phyloP scores from a whole-genome alignment of 805 yeast genomes.

The Yamadazyma ubonensis region DNA sequence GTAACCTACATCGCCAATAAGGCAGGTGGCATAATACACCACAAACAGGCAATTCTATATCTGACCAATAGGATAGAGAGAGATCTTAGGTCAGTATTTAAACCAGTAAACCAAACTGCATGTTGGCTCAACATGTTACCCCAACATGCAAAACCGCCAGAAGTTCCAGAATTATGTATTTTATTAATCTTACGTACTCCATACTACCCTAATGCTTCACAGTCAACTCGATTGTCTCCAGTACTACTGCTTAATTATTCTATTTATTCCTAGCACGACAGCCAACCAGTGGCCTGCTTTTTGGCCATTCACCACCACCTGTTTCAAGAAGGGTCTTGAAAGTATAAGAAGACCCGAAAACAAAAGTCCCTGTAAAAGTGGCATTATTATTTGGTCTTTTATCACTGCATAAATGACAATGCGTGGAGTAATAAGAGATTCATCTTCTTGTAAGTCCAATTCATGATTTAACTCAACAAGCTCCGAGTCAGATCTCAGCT shows the following conservation, averaged over 20 bases:
- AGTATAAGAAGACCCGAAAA: slow-evolving; percentile 43
- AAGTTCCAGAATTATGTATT: no score
- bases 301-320: slow-evolving; percentile 27
- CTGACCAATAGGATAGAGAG: no score
- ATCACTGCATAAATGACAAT: slow-evolving; percentile 48
- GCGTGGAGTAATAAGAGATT: slow-evolving; percentile 39
- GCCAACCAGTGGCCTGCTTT: slow-evolving; percentile 20
- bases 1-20: no score
- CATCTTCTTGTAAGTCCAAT: slow-evolving; percentile 14
- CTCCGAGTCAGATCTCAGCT: slow-evolving; percentile 5
- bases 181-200: no score
- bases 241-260: neutral
- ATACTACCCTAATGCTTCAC: no score
- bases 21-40: no score
- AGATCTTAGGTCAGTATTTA: no score
- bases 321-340: slow-evolving; percentile 34
- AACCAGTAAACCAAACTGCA: no score
- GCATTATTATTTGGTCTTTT: slow-evolving; percentile 53
- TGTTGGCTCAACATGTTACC: no score
- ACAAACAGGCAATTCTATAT: no score
- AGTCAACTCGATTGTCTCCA: no score
- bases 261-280: slow-evolving; percentile 8
- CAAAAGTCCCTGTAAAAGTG: slow-evolving; percentile 51
- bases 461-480: slow-evolving; percentile 15
- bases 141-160: no score